Base-by-base conservation (phyloP, 805 yeast species). In the Teunomyces lycoperdinae region DNA sequence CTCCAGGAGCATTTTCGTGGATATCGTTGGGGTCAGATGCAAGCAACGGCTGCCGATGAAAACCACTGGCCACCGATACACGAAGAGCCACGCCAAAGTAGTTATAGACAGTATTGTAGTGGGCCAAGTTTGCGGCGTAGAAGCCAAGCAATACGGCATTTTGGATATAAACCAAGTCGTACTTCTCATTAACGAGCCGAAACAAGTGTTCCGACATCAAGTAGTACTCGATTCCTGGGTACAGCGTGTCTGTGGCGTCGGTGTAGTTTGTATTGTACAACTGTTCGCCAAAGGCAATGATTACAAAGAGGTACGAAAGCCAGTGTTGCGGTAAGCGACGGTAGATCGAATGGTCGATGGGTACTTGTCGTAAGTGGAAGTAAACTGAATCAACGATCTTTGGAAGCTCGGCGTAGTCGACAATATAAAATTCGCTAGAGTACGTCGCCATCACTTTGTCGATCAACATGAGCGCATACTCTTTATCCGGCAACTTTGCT, bases 281-380 rank as follows among this genome's bases (percentile, higher is more conserved):
- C 55, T 71, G 77, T 49, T 68, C 70, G 5, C 76, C 76, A 50
- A 65, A 70, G 1, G 74, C 76, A 31, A 70, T 31, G 13, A 70
- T 43, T 4, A 62, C 59, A 46, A 66, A 70, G 44, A 71, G 59
- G 49, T 66, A 66, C 42, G 42, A 31, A 10, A 29, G 9, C 27
- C 35, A 42, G 29, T 31, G 32, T 9, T 38, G 45, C 32, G 30
- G 36, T 29, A 20, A 11, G 32, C 14, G 32, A 20, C 38, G 4
- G n/a, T 20, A 14, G 38, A 26, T 20, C 26, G 26, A 16, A 16
- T 42, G 32, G 9, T 34, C 24, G 20, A 28, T 9, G 9, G 30
- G 17, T 11, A 13, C 20, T 40, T 10, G 20, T 9, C 10, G 30
- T 32, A 40, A 39, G 14, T 36, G 24, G 32, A 13, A 46, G 24